A percentile compares a stretch with the other conserved stretches of the same genome.
These are phyloP conservation scores for Dalbergia cochinchinensis DNA, from an alignment of 306 rosid genomes.

Conservation along the genomic window DNA sequence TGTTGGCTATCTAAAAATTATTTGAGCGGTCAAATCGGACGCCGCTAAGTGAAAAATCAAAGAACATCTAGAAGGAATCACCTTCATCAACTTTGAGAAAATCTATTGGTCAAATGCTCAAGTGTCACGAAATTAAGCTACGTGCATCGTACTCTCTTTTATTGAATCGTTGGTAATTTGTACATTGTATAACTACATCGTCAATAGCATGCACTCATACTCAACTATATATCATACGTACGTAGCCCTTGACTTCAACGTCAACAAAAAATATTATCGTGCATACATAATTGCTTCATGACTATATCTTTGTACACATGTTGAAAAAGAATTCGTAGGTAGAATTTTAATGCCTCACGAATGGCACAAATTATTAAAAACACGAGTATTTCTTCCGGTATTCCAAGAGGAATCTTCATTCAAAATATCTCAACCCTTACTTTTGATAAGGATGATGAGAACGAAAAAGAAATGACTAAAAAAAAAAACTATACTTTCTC, in stretches of 20 bases:
- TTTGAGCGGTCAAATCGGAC: background rate
- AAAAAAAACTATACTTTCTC: no score
- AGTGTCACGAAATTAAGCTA: constrained; percentile 1
- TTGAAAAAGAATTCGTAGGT: background rate
- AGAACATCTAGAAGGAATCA: background rate
- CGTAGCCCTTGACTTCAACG: background rate
- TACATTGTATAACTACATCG: background rate
- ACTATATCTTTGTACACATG: background rate
- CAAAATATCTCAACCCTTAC: no score
- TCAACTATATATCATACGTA: background rate
- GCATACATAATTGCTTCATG: background rate
- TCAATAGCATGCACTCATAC: background rate
- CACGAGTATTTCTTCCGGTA: background rate
- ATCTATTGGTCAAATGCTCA: constrained; percentile 15
- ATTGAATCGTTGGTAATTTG: background rate
- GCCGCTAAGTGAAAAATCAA: background rate
- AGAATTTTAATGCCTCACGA: no score
- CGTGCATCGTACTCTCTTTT: background rate
- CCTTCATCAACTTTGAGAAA: background rate
- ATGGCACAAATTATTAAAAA: no score
- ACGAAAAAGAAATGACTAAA: no score
- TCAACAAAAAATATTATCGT: background rate
- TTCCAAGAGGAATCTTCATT: no score
- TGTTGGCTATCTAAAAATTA: background rate
- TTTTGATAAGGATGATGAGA: background rate